These are phyloP conservation scores for Stagonosporopsis vannaccii DNA, from an alignment of 2,329 filamentous ascomycete species.

Conservation along the genomic window DNA sequence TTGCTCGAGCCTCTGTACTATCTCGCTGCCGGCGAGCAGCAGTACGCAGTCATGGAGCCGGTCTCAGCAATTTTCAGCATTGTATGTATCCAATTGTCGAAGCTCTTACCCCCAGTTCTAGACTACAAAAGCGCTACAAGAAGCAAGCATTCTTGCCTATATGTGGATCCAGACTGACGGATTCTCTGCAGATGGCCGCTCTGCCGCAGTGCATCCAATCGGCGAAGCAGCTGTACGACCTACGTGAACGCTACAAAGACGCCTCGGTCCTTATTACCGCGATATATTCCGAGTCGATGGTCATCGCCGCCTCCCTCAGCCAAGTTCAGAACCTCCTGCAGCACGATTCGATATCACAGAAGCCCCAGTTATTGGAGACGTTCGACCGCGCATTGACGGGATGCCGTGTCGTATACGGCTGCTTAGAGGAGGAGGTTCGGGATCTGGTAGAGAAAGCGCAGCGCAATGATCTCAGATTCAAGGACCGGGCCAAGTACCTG, in stretches of 20 bases:
- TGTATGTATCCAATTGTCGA: slow-evolving; percentile 2
- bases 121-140: not conserved
- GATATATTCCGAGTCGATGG: slow-evolving; percentile 45
- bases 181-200: slow-evolving; percentile 25
- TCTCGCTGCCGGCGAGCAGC: slow-evolving; percentile 3
- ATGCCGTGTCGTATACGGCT: slow-evolving; percentile 43
- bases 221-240: slow-evolving; percentile 41
- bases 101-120: not conserved
- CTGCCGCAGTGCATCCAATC: slow-evolving; percentile 38
- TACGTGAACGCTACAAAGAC: slow-evolving; percentile 41
- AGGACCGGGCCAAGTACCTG: slow-evolving; percentile 36
- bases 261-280: slow-evolving; percentile 41
- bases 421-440: slow-evolving; percentile 43
- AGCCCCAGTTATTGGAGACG: slow-evolving; percentile 40
- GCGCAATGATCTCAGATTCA: slow-evolving; percentile 31
- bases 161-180: not conserved
- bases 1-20: not conserved
- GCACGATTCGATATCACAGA: slow-evolving; percentile 35
- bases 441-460: slow-evolving; percentile 31
- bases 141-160: not conserved
- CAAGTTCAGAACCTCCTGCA: slow-evolving; percentile 42
- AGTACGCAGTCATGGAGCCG: slow-evolving; percentile 9
- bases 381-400: slow-evolving; percentile 44
- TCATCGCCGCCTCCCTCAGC: slow-evolving; percentile 42
- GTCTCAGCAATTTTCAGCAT: slow-evolving; percentile 16